These are phyloP conservation scores for Vitis cinerea DNA, from an alignment of 164 flowering plant genomes.

Conservation along the genomic window DNA sequence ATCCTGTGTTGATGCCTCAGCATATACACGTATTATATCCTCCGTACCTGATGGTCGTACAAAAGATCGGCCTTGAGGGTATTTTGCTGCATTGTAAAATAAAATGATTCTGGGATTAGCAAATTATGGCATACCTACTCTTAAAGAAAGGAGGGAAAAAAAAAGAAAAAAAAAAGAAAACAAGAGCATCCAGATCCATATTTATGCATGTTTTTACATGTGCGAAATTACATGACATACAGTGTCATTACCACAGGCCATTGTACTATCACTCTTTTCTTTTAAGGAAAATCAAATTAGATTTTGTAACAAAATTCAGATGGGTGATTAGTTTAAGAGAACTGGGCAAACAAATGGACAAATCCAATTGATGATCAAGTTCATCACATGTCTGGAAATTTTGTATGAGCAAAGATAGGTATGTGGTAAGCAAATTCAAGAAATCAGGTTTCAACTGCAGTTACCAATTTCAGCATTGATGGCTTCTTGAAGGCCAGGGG, in stretches of 20 bases:
- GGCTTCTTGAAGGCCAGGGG: conserved; percentile 82
- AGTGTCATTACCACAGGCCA: too few species aligned
- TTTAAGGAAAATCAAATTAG: too few species aligned
- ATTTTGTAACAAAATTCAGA: too few species aligned
- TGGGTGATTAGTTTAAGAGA: too few species aligned
- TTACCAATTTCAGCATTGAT: conserved; percentile 76
- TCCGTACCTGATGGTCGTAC: conserved; percentile 94
- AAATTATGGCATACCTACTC: neutral
- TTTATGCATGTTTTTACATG: too few species aligned
- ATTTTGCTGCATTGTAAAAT: conserved; percentile 55
- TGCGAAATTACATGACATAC: too few species aligned
- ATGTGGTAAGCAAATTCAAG: neutral
- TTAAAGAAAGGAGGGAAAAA: neutral
- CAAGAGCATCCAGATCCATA: neutral
- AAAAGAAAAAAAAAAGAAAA: neutral
- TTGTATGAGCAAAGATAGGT: too few species aligned
- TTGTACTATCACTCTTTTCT: too few species aligned
- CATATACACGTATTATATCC: conserved; percentile 89
- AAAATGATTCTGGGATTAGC: neutral
- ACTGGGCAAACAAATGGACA: too few species aligned
- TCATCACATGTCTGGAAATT: too few species aligned
- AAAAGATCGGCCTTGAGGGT: conserved; percentile 69
- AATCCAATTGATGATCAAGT: too few species aligned
- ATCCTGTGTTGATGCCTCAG: conserved; percentile 88
- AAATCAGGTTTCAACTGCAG: neutral